A percentile compares a stretch with the other conserved stretches of the same genome.
phyloP scores from a whole-genome alignment of 1,284 basidiomycete species.

The Rhodofomes roseus region DNA sequence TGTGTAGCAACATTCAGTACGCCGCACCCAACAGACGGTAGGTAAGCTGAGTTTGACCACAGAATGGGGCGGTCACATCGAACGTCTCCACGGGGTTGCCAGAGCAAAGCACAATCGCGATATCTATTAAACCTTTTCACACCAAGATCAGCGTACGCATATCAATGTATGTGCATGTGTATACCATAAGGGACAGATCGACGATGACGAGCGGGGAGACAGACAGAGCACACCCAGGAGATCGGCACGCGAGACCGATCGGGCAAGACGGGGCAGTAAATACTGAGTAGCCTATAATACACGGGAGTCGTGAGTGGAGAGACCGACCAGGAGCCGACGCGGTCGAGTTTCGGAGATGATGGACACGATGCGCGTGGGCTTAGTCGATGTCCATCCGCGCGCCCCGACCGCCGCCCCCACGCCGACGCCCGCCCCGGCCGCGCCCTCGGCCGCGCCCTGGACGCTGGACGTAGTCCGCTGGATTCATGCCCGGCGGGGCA shows the following conservation, averaged over 20 bases:
- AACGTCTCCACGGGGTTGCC: too few species aligned
- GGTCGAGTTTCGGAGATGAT: not conserved
- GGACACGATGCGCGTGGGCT: not conserved
- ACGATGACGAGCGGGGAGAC: not conserved
- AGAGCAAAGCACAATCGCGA: not conserved
- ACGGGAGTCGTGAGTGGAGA: not conserved
- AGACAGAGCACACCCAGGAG: not conserved
- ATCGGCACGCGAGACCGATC: not conserved
- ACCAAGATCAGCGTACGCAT: not conserved
- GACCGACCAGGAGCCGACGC: too few species aligned
- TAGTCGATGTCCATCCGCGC: constrained; percentile 38
- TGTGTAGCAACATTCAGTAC: too few species aligned
- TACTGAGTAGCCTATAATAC: not conserved
- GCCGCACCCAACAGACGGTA: too few species aligned
- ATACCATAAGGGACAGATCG: not conserved
- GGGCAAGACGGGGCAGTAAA: not conserved
- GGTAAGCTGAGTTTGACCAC: too few species aligned
- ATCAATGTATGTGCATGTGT: not conserved
- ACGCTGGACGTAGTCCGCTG: constrained; percentile 46
- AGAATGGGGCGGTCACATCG: too few species aligned
- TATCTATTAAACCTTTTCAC: not conserved
- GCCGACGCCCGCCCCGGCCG: constrained; percentile 27
- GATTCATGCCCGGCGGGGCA: constrained; percentile 65
- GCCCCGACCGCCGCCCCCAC: constrained; percentile 31
- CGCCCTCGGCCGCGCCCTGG: constrained; percentile 27